Percentiles rank a stretch among this genome's conserved stretches.
Conservation (phyloP, 2,329 filamentous ascomycete genomes). For the Epichloe scottii region DNA sequence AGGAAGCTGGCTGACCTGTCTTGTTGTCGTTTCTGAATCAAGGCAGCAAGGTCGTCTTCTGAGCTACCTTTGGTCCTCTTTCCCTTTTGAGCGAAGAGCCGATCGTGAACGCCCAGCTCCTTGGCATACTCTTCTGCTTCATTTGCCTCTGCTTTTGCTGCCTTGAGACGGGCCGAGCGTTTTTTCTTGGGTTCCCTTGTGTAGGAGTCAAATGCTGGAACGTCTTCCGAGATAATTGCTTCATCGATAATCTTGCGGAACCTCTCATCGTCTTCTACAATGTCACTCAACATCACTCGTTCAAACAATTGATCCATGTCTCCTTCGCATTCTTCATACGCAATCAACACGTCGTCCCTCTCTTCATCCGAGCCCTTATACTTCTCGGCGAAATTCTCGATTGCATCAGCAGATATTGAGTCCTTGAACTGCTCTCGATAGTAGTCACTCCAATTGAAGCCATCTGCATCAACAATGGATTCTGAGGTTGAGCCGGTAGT, state of each 20-base stretch:
- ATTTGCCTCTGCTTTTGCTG: slow-evolving; percentile 52
- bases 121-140: slow-evolving; percentile 67
- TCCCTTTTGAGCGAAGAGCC: slow-evolving; percentile 46
- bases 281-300: slow-evolving; percentile 74
- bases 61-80: slow-evolving; percentile 29
- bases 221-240: slow-evolving; percentile 59
- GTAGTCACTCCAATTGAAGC: slow-evolving; percentile 84
- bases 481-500: slow-evolving; percentile 81
- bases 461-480: slow-evolving; percentile 60
- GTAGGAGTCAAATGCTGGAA: slow-evolving; percentile 56
- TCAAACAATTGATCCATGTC: slow-evolving; percentile 69
- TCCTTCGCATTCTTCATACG: slow-evolving; percentile 63
- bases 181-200: slow-evolving; percentile 58
- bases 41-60: slow-evolving; percentile 50
- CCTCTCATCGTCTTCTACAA: slow-evolving; percentile 71
- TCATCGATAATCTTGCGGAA: slow-evolving; percentile 71
- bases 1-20: slow-evolving; percentile 50
- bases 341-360: slow-evolving; percentile 59
- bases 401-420: slow-evolving; percentile 59
- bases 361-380: slow-evolving; percentile 88
- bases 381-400: slow-evolving; percentile 59
- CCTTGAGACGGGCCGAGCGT: slow-evolving; percentile 44
- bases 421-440: slow-evolving; percentile 76
- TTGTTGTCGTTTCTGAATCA: slow-evolving; percentile 63
- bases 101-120: slow-evolving; percentile 61